A percentile compares a stretch with the other conserved stretches of the same genome.
These are phyloP conservation scores for Coniochaeta sp. DNA, from an alignment of 2,329 filamentous ascomycete genomes.

Conservation along the genomic window DNA sequence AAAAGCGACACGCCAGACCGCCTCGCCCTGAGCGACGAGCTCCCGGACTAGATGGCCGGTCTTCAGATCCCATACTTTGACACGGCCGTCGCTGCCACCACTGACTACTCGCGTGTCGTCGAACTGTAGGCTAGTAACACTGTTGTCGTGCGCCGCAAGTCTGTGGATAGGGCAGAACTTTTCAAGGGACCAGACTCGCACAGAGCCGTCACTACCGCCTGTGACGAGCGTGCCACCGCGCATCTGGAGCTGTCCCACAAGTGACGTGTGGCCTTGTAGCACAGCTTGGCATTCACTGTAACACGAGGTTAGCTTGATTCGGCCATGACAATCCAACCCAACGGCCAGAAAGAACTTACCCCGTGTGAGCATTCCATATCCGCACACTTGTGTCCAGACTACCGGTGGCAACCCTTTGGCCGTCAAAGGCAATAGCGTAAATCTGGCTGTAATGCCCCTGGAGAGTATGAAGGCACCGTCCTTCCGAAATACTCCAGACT, in stretches of 20 bases:
- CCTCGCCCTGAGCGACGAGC: constrained; percentile 78
- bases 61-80: constrained; percentile 97
- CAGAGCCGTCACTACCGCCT: constrained; percentile 90
- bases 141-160: constrained; percentile 94
- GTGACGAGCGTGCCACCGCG: constrained; percentile 91
- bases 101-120: constrained; percentile 93
- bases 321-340: constrained; percentile 1
- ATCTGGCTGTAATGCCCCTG: constrained; percentile 97
- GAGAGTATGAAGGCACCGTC: constrained; percentile 81
- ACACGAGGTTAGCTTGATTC: constrained; percentile 17
- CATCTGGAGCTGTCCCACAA: constrained; percentile 95
- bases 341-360: constrained; percentile 45
- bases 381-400: constrained; percentile 94
- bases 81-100: constrained; percentile 91
- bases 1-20: constrained; percentile 96
- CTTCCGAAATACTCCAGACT: constrained; percentile 97
- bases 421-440: constrained; percentile 97
- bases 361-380: constrained; percentile 89
- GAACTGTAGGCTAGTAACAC: constrained; percentile 94
- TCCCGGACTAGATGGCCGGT: constrained; percentile 86
- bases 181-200: constrained; percentile 90
- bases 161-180: constrained; percentile 89
- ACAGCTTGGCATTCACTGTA: constrained; percentile 73
- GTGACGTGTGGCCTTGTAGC: constrained; percentile 90
- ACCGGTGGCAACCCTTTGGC: constrained; percentile 84